Conservation (phyloP, 2,329 filamentous ascomycete genomes). For the Daldinia eschscholtzii region DNA sequence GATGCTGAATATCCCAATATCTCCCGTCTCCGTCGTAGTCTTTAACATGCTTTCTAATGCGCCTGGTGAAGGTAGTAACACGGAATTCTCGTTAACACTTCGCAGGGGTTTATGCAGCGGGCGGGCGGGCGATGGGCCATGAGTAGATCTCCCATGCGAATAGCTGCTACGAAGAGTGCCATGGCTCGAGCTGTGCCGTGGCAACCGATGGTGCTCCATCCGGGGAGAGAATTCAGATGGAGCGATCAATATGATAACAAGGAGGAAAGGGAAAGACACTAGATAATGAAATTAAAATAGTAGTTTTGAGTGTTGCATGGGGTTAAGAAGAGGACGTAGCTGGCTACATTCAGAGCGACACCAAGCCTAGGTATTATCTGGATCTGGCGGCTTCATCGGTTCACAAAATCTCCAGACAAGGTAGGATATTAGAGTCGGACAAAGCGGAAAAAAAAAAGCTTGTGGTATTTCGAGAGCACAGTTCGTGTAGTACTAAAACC, state of each 20-base stretch:
- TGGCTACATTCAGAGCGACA: conserved; percentile 33
- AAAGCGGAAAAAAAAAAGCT: conserved; percentile 17
- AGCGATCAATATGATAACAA: not conserved
- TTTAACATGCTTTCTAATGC: conserved; percentile 74
- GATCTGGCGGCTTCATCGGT: conserved; percentile 32
- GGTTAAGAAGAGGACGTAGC: conserved; percentile 41
- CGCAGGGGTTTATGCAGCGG: conserved; percentile 58
- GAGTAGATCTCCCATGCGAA: conserved; percentile 42
- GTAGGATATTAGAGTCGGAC: conserved; percentile 27
- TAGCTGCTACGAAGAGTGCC: conserved; percentile 50
- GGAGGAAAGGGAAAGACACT: conserved; percentile 18
- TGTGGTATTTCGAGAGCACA: conserved; percentile 17
- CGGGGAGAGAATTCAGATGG: conserved; percentile 23
- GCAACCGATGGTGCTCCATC: conserved; percentile 50
- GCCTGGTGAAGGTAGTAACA: conserved; percentile 62
- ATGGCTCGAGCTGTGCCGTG: conserved; percentile 52
- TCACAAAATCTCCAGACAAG: conserved; percentile 35
- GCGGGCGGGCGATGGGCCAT: conserved; percentile 42
- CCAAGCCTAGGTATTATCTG: conserved; percentile 31
- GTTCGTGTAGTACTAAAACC: not conserved
- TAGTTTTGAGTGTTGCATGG: conserved; percentile 41
- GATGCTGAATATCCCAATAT: conserved; percentile 72
- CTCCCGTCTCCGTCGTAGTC: conserved; percentile 74
- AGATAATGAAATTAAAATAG: conserved; percentile 48
- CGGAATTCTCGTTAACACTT: conserved; percentile 59